These are phyloP conservation scores for Ascomycota sp. DNA, from an alignment of 2,329 filamentous ascomycete genomes.

Conservation along the genomic window DNA sequence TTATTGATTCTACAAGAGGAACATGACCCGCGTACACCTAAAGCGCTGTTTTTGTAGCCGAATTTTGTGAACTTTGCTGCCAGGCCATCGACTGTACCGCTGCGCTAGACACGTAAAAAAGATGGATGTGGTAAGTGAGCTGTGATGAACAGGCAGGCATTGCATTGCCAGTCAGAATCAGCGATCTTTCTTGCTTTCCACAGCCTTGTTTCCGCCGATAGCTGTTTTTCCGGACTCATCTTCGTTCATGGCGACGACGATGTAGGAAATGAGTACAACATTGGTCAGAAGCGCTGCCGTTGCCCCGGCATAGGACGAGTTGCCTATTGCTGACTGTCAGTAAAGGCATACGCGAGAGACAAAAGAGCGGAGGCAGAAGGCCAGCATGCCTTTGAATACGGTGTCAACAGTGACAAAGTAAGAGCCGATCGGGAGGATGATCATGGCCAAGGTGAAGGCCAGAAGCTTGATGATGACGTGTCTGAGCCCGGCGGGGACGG, in stretches of 20 bases:
- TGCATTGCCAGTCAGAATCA: too few species aligned
- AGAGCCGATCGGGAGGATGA: constrained; percentile 65
- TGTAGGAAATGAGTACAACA: constrained; percentile 73
- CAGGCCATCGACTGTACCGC: too few species aligned
- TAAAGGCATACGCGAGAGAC: background rate
- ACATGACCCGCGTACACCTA: background rate
- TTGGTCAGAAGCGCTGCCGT: constrained; percentile 81
- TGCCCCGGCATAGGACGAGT: constrained; percentile 70
- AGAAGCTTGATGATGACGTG: constrained; percentile 80
- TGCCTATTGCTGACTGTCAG: constrained; percentile 33
- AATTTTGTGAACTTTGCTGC: background rate
- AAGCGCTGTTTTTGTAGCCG: background rate
- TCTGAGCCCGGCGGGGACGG: constrained; percentile 17
- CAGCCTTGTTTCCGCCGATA: constrained; percentile 17
- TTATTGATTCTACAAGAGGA: constrained; percentile 4
- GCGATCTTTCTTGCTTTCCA: constrained; percentile 28
- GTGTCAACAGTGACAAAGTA: constrained; percentile 68
- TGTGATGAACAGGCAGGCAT: too few species aligned
- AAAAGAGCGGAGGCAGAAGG: background rate
- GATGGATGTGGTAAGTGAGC: too few species aligned
- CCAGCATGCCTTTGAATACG: constrained; percentile 50
- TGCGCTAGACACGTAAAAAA: background rate
- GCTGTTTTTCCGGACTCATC: constrained; percentile 34
- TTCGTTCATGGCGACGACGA: constrained; percentile 79
- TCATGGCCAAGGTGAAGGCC: constrained; percentile 80